Evolutionary conservation across 805 yeast genomes (phyloP), one percentile per base, ranked within the genome.

Genomic region (Blastobotrys chiropterorum): DNA sequence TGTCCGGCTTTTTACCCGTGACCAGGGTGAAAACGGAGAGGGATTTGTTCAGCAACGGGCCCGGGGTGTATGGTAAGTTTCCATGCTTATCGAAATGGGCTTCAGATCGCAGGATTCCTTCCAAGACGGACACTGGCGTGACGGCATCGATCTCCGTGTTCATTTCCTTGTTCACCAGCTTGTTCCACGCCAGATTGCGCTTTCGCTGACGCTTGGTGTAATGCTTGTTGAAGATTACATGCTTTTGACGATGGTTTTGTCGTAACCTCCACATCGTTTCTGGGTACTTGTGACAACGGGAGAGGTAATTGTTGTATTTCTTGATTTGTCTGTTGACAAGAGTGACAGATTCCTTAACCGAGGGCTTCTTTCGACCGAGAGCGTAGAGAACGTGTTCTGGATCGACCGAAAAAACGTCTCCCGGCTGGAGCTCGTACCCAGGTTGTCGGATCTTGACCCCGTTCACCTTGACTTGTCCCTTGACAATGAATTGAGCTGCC

Each of bases 311-410:
- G 69, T 89, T 89, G 94, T 90, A 92, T 56, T 78, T 76, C 22
- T 76, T 71, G 47, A 87, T 80, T 67, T 90, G 96, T 19, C 73
- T 73, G 62, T 79, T 80, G 65, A 89, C 96, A 43, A 83, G 75
- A 58, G 79, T 79, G 50, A 85, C 72, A 7, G 96, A 79, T 62
- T 82, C 75, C 57, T 76, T 77, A 44, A 85, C 67, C 52, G 86
- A 75, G 49, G 98, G 98, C 69, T 90, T 92, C 54, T 76, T 73
- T 48, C 86, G 80, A 56, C 98, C 98, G 68, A 90, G 70, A 1
- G 97, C 97, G 53, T 75, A 76, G 51, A 92, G 72, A 7, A 90
- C 98, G 61, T 84, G 83, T 55, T 84, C 90, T 8, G 98, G 97
- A 47, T 77, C 80, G 40, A 90, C 96, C 55, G 82, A 75, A 69